phyloP scores from a whole-genome alignment of 805 yeast genomes.

The Saccharomycopsis sp. region DNA sequence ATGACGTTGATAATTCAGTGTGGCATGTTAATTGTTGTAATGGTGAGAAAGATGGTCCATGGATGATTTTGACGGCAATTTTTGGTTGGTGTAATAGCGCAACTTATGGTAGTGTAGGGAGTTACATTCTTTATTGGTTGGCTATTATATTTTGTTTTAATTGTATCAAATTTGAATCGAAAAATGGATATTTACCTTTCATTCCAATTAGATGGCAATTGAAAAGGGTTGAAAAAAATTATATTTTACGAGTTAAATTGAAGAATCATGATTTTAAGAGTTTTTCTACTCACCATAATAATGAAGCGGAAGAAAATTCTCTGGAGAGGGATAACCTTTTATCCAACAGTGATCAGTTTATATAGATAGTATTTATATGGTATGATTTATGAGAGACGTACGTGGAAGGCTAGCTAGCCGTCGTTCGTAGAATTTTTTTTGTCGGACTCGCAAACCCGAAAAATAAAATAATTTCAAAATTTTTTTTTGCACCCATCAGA shows the following conservation, averaged over 20 bases:
- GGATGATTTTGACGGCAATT: constrained; percentile 86
- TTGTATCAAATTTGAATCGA: constrained; percentile 46
- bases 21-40: constrained; percentile 97
- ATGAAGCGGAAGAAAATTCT: too few species aligned
- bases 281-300: too few species aligned
- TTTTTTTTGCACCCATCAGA: too few species aligned
- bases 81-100: constrained; percentile 95
- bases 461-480: too few species aligned
- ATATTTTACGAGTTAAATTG: constrained; percentile 18
- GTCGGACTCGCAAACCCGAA: too few species aligned
- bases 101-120: constrained; percentile 76
- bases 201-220: constrained; percentile 58
- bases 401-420: too few species aligned
- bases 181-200: constrained; percentile 50
- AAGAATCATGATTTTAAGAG: background rate
- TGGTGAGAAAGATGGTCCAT: constrained; percentile 84
- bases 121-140: constrained; percentile 70
- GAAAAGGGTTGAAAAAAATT: constrained; percentile 40
- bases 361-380: too few species aligned
- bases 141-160: constrained; percentile 37
- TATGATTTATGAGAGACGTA: too few species aligned
- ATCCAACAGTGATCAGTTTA: too few species aligned
- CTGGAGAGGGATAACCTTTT: too few species aligned
- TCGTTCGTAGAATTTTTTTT: too few species aligned
- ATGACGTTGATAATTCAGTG: constrained; percentile 67